A percentile compares a stretch with the other conserved stretches of the same genome.
Conservation (phyloP, 345 rosid species). For the Brassica cretica region DNA sequence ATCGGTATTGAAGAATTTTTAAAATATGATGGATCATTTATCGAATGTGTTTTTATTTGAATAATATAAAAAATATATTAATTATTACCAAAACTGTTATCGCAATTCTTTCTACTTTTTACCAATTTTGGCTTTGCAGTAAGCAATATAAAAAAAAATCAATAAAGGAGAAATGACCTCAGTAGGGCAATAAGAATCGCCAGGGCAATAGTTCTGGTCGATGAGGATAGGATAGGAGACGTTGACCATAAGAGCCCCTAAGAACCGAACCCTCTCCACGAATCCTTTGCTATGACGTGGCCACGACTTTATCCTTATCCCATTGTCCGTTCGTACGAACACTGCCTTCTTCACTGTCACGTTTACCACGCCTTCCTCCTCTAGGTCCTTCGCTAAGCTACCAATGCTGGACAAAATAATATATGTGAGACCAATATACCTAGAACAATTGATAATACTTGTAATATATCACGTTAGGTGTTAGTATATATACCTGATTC, state of each 20-base stretch:
- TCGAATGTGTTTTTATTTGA: not conserved
- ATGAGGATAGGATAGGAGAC: conserved; percentile 55
- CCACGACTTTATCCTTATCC: conserved; percentile 69
- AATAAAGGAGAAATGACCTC: conserved; percentile 41
- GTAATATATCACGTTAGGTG: not conserved
- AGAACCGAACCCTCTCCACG: conserved; percentile 47
- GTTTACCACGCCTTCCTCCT: conserved; percentile 60
- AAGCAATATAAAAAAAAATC: not conserved
- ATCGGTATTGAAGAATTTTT: not conserved
- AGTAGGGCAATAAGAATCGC: conserved; percentile 46
- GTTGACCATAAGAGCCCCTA: conserved; percentile 40
- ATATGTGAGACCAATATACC: not conserved
- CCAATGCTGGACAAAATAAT: conserved; percentile 48
- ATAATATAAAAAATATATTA: not conserved
- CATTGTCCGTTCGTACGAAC: conserved; percentile 51
- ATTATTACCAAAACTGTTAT: not conserved
- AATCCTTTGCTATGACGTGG: conserved; percentile 63
- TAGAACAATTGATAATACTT: not conserved
- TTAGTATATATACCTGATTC: conserved; percentile 46
- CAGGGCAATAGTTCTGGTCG: conserved; percentile 67
- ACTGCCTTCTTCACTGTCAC: conserved; percentile 45
- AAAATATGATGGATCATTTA: not conserved
- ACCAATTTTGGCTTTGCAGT: not conserved
- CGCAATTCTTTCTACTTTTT: not conserved
- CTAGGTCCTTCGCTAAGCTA: conserved; percentile 45